Percentiles rank a stretch among this genome's conserved stretches.
Evolutionary conservation across 1,284 basidiomycete species (phyloP).

Genomic region (Somion occarium): DNA sequence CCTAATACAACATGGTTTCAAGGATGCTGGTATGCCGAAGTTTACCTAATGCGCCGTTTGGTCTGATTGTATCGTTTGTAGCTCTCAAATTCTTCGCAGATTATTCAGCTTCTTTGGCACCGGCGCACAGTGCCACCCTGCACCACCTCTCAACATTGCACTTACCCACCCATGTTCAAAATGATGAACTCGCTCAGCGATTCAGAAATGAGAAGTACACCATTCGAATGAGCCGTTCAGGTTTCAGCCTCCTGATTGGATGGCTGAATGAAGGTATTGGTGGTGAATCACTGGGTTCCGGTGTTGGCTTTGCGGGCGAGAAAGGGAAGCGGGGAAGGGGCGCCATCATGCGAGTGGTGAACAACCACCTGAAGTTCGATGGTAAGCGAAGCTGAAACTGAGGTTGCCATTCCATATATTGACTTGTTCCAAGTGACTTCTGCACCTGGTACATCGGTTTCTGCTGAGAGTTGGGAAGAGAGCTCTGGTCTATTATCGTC

Average conservation of each 20-base stretch:
- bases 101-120: conserved; percentile 69
- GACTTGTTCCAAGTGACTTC: conserved; percentile 54
- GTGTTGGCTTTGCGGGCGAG: conserved; percentile 80
- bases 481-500: conserved; percentile 77
- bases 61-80: no score
- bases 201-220: conserved; percentile 91
- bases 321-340: conserved; percentile 75
- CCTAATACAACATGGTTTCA: conserved; percentile 86
- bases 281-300: conserved; percentile 78
- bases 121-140: conserved; percentile 68
- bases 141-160: conserved; percentile 82
- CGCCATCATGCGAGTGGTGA: conserved; percentile 90
- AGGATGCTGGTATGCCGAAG: conserved; percentile 70
- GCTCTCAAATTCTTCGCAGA: conserved; percentile 74
- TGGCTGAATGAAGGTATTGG: conserved; percentile 95
- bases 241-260: conserved; percentile 88
- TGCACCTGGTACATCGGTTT: conserved; percentile 59
- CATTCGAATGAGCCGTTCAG: conserved; percentile 87
- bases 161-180: conserved; percentile 82
- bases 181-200: conserved; percentile 78
- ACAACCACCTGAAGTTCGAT: conserved; percentile 89
- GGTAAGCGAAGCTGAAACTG: conserved; percentile 47
- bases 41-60: neutral
- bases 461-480: conserved; percentile 71
- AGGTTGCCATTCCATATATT: no score